Evolutionary conservation across 176 grass and related monocot genomes (phyloP), one percentile per base, ranked within the genome.

Genomic region (Dactylis glomerata): DNA sequence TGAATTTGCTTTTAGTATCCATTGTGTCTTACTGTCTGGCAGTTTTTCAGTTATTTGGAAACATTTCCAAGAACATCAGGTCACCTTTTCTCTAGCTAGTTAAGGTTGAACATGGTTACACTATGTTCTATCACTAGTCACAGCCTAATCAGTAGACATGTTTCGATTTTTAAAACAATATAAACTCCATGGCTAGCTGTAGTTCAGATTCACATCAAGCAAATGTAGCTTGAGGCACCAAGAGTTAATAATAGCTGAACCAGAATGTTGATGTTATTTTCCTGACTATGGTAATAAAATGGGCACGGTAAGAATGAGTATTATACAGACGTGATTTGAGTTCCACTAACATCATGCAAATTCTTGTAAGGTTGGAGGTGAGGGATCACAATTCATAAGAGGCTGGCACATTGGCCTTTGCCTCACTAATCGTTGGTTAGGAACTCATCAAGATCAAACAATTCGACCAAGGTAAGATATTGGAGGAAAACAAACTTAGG

Each of bases 401-500:
- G 62, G 62, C 62, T 66, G 62, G 14, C 31, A 34, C 16, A 20
- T 20, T 66, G 62, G 69, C 42, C 42, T 2, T 30, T 73, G 42
- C 42, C 42, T 49, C 42, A 5, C 42, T 27, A 49, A 11, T 24
- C 15, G 42, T 30, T 45, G 22, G n/a, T 41, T 27, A 68, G 36
- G 13, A n/a, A 67, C 59, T 40, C 23, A 28, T 40, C 23, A 28
- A 10, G 14, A 74, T 23, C 58, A 65, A 66, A 10, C 23, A 86
- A 54, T 30, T 51, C 30, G 6, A 32, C 59, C 61, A 64, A 87
- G 19, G 22, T 82, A 75, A 87, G 59, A 86, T 79, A 84, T 83
- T 84, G 23, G 59, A 89, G 84, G 76, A 87, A 44, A 92, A 44
- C 84, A 92, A 92, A 87, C 75, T 84, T 84, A 12, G 55, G 28